Evolutionary conservation across 352 stramenopile genomes (phyloP), one percentile per base, ranked within the genome.

Genomic region (Phytophthora pluvialis): DNA sequence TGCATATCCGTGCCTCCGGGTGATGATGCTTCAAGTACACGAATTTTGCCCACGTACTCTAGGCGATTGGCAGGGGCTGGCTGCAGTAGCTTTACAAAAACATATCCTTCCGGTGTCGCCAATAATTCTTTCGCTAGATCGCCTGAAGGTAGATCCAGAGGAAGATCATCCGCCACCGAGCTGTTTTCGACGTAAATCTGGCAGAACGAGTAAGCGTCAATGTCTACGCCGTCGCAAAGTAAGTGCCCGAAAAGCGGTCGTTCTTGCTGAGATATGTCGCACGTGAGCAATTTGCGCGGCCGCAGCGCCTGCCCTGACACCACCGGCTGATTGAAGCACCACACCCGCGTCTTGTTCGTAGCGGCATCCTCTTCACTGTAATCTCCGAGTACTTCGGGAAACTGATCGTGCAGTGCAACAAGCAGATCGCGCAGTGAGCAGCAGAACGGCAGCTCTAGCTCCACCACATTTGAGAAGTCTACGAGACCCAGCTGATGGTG

Each of bases 161-260:
- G 54, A 13, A 59, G 45, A 44, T 83, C 71, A 31, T 86, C 73
- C 13, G 66, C 39, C 8, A 33, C n/a, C 4, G 58, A 56, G 12
- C 62, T 71, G 39, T 56, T 70, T 45, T 95, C 83, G 10, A 93
- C 68, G 61, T 92, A 92, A 28, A 92, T 77, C 52, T 92, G 75
- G 46, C 82, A 90, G 62, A 88, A 87, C 38, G 84, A 93, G 70
- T 94, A 94, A 5, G 86, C 84, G 48, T 93, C 86, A 51, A 94
- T 91, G 64, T 94, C 86, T 18, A 91, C 79, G 33, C 86, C 86
- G 40, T 94, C 86, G 43, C 75, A 81, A 5, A 94, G 77, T 52
- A 91, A 46, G 33, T 80, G 76, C 11, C 84, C 82, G 64, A 94
- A 94, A 25, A 93, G 75, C 8, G 84, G 80, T 21, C 66, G 70